phyloP scores from a whole-genome alignment of 129 eudicot species.

The Tagetes patula region DNA sequence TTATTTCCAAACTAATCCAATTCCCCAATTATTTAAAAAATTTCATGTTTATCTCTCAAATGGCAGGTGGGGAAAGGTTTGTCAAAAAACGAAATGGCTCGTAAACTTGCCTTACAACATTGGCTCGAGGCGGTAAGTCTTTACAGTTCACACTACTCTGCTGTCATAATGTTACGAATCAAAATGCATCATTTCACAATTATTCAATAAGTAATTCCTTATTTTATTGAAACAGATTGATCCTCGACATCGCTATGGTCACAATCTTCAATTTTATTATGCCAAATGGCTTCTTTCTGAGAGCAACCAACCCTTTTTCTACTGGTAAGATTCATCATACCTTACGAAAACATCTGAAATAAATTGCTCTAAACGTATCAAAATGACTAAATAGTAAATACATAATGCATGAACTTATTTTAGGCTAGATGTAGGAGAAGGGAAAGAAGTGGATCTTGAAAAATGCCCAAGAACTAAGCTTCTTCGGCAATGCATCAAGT shows the following conservation, averaged over 20 bases:
- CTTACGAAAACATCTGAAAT: background rate
- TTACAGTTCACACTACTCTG: background rate
- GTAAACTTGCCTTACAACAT: conserved; percentile 87
- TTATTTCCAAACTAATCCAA: background rate
- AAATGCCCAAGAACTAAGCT: conserved; percentile 74
- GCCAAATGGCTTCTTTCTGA: conserved; percentile 68
- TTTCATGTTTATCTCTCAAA: conserved; percentile 6
- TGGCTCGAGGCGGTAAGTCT: conserved; percentile 96
- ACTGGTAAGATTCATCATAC: conserved; percentile 58
- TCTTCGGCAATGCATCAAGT: conserved; percentile 85
- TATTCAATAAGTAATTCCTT: background rate
- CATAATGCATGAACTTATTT: conserved; percentile 10
- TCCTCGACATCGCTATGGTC: conserved; percentile 97
- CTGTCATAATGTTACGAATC: background rate
- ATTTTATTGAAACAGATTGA: conserved; percentile 57
- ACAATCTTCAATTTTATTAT: conserved; percentile 83
- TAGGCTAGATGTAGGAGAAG: conserved; percentile 96
- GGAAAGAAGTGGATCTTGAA: conserved; percentile 70
- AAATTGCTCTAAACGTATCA: conserved; percentile 12
- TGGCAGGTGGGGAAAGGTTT: conserved; percentile 86
- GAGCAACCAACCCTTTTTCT: conserved; percentile 87
- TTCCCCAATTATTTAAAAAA: background rate
- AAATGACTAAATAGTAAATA: background rate
- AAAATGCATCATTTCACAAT: background rate
- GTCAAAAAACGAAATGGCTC: conserved; percentile 81